phyloP scores from a whole-genome alignment of 495 filamentous ascomycete genomes.

The Lasiosphaeris hirsuta region DNA sequence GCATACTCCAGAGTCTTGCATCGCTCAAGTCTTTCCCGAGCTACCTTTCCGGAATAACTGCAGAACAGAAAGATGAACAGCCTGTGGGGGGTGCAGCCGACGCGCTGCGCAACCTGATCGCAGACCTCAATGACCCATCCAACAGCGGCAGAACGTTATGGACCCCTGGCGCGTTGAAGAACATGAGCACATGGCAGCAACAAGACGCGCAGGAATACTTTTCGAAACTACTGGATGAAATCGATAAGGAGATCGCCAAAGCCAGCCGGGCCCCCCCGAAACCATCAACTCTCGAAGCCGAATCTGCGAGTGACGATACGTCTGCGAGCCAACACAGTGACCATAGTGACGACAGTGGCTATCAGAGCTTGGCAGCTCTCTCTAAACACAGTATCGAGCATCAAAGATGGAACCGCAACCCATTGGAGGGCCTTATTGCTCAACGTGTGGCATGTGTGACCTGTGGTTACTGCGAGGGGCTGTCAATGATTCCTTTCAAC shows the following conservation, averaged over 20 bases:
- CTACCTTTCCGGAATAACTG: conserved; percentile 41
- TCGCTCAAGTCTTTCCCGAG: conserved; percentile 62
- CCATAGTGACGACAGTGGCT: conserved; percentile 49
- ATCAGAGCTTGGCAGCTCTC: conserved; percentile 33
- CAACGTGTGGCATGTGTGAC: conserved; percentile 84
- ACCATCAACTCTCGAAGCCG: conserved; percentile 30
- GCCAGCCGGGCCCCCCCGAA: conserved; percentile 41
- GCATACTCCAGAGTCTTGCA: conserved; percentile 82
- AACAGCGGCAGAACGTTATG: conserved; percentile 72
- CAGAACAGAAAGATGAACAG: conserved; percentile 31
- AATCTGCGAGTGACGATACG: conserved; percentile 31
- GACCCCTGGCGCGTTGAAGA: conserved; percentile 74
- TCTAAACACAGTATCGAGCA: conserved; percentile 24
- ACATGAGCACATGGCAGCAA: conserved; percentile 90
- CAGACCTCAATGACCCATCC: conserved; percentile 59
- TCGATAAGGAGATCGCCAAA: conserved; percentile 71
- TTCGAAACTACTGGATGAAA: conserved; percentile 79
- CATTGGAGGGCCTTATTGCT: conserved; percentile 82
- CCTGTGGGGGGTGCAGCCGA: conserved; percentile 31
- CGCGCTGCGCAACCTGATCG: conserved; percentile 61
- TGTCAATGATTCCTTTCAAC: conserved; percentile 88
- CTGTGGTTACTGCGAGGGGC: conserved; percentile 82
- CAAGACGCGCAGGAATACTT: conserved; percentile 99
- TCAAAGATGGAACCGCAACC: conserved; percentile 41
- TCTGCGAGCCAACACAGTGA: conserved; percentile 43